A percentile compares a stretch with the other conserved stretches of the same genome.
Evolutionary conservation across 2,329 filamentous ascomycete species (phyloP).

Genomic region (Phoma sp.): DNA sequence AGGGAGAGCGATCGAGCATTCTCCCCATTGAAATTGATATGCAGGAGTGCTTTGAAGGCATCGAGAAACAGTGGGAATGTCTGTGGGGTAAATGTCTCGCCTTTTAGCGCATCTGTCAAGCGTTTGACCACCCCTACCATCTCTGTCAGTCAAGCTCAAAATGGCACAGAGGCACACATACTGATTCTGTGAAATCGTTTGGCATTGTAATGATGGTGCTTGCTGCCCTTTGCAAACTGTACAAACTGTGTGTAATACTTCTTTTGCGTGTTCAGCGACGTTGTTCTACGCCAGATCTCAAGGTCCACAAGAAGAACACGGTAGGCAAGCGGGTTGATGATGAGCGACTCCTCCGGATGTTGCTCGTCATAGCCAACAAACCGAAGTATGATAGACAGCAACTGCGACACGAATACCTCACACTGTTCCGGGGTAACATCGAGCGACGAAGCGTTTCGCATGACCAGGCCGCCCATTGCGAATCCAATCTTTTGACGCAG

Average conservation of each 20-base stretch:
- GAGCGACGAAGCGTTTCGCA: slow-evolving; percentile 53
- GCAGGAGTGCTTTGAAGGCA: slow-evolving; percentile 80
- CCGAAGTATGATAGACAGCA: slow-evolving; percentile 77
- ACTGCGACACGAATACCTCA: slow-evolving; percentile 60
- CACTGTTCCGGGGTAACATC: slow-evolving; percentile 51
- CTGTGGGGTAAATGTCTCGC: slow-evolving; percentile 75
- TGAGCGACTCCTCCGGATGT: slow-evolving; percentile 85
- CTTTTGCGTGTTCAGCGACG: slow-evolving; percentile 76
- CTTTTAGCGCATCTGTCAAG: slow-evolving; percentile 87
- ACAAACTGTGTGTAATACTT: slow-evolving; percentile 93
- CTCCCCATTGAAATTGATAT: slow-evolving; percentile 81
- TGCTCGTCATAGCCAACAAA: slow-evolving; percentile 88
- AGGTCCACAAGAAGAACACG: slow-evolving; percentile 89
- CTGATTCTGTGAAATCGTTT: slow-evolving; percentile 88
- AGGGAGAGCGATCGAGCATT: slow-evolving; percentile 85
- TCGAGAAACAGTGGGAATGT: slow-evolving; percentile 77
- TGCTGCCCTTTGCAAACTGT: slow-evolving; percentile 86
- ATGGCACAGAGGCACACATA: slow-evolving; percentile 55
- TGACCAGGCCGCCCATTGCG: slow-evolving; percentile 53
- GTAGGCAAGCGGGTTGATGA: slow-evolving; percentile 95
- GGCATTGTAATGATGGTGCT: slow-evolving; percentile 90
- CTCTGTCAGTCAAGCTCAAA: slow-evolving; percentile 25
- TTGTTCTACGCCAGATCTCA: slow-evolving; percentile 83
- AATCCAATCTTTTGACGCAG: slow-evolving; percentile 80
- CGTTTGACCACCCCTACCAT: slow-evolving; percentile 81